Base-by-base conservation (phyloP, 2,329 filamentous ascomycete species). In the Diatrype stigma region DNA sequence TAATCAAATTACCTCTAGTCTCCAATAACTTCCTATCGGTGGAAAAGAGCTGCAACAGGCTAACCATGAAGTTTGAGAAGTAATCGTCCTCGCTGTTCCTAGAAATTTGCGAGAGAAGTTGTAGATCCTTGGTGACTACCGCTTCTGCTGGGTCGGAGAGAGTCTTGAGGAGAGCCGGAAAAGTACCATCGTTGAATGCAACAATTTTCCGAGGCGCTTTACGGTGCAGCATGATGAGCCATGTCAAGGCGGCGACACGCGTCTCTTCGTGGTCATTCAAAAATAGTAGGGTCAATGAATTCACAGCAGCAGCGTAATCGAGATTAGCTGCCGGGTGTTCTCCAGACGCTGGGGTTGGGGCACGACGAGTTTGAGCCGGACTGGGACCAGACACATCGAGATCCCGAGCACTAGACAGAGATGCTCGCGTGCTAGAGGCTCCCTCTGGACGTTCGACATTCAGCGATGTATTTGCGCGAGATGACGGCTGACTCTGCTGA, bases 61-160 rank as follows among this genome's bases (percentile, higher is more conserved):
- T 96, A 54, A 96, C 88, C 94, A 99, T 99, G 68, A 99, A 99
- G 22, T 93, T 96, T 2, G 90, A 87, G 66, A 99, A 99, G 70
- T 97, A 97, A 57, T 92, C 90, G 64, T 99, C 94, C 63, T 97
- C 94, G 65, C 91, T 97, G 61, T 96, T 96, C 57, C 88, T 85
- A 2, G 93, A 97, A 49, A 99, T 97, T 60, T 99, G 94, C 0
- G 93, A 97, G 2, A 99, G 78, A 16, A 99, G 78, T 56, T 97
- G 89, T 28, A 99, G 73, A 67, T 99, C 94, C 61, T 94, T 89
- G 4, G 90, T 97, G 1, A 99, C 95, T 6, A 99, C 94, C 17
- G 91, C 89, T 67, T 99, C 94, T 7, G 93, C 89, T 7, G 93
- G 90, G 68, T 99, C 94, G 0, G 93, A 97, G 1, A 99, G 78